Evolutionary conservation across 768 basidiomycete genomes (phyloP).

Genomic region (Saitozyma sp.): DNA sequence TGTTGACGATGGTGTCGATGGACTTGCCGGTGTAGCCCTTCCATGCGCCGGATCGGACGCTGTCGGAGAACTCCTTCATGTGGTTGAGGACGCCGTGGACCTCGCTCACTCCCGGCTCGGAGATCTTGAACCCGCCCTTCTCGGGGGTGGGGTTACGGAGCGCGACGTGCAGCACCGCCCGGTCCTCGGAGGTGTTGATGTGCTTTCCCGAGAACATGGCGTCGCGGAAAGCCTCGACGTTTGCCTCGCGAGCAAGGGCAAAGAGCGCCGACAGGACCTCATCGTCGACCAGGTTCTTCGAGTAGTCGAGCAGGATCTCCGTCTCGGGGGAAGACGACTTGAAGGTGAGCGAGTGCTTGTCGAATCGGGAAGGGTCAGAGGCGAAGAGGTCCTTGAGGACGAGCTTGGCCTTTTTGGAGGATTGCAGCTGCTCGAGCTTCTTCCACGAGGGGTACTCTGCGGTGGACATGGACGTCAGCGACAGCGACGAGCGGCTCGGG

Average conservation of each 20-base stretch:
- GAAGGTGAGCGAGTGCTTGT: slow-evolving; percentile 61
- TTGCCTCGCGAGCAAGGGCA: slow-evolving; percentile 77
- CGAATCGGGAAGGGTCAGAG: slow-evolving; percentile 80
- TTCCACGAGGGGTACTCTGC: slow-evolving; percentile 87
- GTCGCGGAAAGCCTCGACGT: slow-evolving; percentile 79
- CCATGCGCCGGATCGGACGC: slow-evolving; percentile 82
- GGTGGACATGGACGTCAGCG: neutral
- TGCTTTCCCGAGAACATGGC: slow-evolving; percentile 94
- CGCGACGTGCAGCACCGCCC: slow-evolving; percentile 92
- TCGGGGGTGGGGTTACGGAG: slow-evolving; percentile 65
- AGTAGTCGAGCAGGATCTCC: slow-evolving; percentile 90
- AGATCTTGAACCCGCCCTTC: slow-evolving; percentile 71
- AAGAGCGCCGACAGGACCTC: slow-evolving; percentile 77
- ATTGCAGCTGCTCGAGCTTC: slow-evolving; percentile 81
- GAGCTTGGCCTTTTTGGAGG: slow-evolving; percentile 69
- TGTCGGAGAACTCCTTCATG: slow-evolving; percentile 84
- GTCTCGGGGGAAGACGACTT: slow-evolving; percentile 72
- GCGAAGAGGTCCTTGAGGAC: slow-evolving; percentile 90
- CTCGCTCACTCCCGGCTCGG: slow-evolving; percentile 69
- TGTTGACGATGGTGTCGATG: slow-evolving; percentile 94
- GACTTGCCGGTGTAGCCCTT: slow-evolving; percentile 96
- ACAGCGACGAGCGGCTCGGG: neutral
- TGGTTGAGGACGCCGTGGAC: slow-evolving; percentile 81
- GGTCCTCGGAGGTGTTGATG: slow-evolving; percentile 98
- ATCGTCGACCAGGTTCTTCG: slow-evolving; percentile 90